phyloP scores from a whole-genome alignment of 2,329 filamentous ascomycete genomes.

The Penicillium aurantiogriseum region DNA sequence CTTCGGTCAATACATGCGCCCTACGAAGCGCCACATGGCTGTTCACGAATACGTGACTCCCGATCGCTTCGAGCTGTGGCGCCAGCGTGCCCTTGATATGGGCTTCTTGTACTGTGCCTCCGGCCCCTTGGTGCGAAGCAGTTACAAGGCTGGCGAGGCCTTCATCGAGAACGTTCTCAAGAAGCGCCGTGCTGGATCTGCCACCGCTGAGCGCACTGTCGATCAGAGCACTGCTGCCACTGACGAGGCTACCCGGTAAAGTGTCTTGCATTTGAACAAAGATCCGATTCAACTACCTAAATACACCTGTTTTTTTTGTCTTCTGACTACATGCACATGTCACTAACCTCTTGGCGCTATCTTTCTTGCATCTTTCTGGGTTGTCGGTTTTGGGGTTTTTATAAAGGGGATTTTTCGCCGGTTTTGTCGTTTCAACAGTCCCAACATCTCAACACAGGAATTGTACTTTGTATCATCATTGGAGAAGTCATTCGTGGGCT shows the following conservation, averaged over 20 bases:
- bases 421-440: slow-evolving; percentile 9
- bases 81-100: slow-evolving; percentile 83
- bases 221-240: slow-evolving; percentile 25
- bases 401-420: slow-evolving; percentile 7
- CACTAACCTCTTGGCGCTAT: slow-evolving; percentile 12
- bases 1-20: slow-evolving; percentile 99
- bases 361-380: slow-evolving; percentile 19
- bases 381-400: slow-evolving; percentile 14
- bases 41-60: slow-evolving; percentile 95
- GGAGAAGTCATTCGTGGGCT: slow-evolving; percentile 8
- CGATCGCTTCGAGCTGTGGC: slow-evolving; percentile 87
- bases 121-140: slow-evolving; percentile 87
- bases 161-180: slow-evolving; percentile 98
- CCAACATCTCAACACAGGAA: slow-evolving; percentile 13
- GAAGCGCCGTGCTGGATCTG: slow-evolving; percentile 58
- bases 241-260: slow-evolving; percentile 31
- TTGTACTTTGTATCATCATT: slow-evolving; percentile 20
- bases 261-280: slow-evolving; percentile 1
- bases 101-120: slow-evolving; percentile 96
- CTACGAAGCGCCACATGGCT: slow-evolving; percentile 95
- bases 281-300: neutral
- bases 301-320: neutral
- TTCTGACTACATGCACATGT: neutral
- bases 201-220: slow-evolving; percentile 26
- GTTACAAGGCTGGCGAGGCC: slow-evolving; percentile 96